phyloP scores from a whole-genome alignment of 805 yeast species.

The Hanseniaspora clermontiae region DNA sequence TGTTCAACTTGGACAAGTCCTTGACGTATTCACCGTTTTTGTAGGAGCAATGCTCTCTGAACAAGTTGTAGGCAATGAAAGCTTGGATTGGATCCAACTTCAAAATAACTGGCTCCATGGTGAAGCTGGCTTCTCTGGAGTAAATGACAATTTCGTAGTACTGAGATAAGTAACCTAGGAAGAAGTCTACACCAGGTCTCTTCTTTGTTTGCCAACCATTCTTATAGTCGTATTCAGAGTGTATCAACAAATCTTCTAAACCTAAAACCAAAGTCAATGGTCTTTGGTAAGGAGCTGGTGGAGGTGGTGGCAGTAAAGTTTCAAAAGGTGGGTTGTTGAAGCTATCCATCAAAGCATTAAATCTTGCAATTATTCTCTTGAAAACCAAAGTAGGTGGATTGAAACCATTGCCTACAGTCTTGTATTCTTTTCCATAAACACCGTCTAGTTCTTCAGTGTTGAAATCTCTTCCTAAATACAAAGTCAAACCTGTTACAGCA shows the following conservation, averaged over 20 bases:
- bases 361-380: conserved; percentile 58
- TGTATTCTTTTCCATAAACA: conserved; percentile 30
- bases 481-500: conserved; percentile 40
- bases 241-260: conserved; percentile 80
- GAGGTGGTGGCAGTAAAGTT: conserved; percentile 79
- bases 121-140: conserved; percentile 72
- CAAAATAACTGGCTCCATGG: conserved; percentile 69
- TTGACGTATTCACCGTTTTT: conserved; percentile 81
- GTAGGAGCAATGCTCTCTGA: conserved; percentile 75
- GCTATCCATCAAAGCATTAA: conserved; percentile 60
- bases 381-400: conserved; percentile 52
- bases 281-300: conserved; percentile 83
- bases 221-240: conserved; percentile 82
- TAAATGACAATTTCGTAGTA: conserved; percentile 92
- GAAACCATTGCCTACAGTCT: conserved; percentile 36
- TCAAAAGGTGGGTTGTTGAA: conserved; percentile 91
- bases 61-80: conserved; percentile 71
- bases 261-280: conserved; percentile 82
- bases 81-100: conserved; percentile 92
- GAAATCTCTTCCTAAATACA: conserved; percentile 74
- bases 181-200: conserved; percentile 97
- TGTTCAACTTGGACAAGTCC: conserved; percentile 79
- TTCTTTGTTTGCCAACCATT: conserved; percentile 97
- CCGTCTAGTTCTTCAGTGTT: conserved; percentile 46
- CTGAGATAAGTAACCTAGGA: conserved; percentile 84